These are phyloP conservation scores for Wilhelminamyces savonicus DNA, from an alignment of 805 yeast genomes.

Conservation along the genomic window DNA sequence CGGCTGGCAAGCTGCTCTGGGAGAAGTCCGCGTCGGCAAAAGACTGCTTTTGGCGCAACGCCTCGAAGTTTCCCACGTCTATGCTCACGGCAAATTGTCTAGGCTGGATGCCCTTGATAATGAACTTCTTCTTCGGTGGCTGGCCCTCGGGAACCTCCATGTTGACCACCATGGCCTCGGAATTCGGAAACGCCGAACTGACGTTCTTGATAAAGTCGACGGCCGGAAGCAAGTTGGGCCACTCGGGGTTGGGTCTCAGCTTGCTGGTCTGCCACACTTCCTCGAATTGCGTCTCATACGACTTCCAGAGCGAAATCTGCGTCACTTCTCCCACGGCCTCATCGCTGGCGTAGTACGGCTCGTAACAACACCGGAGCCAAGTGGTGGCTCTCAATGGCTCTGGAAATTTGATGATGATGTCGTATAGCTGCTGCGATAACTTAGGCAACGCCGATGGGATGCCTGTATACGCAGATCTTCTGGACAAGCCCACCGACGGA, in stretches of 20 bases:
- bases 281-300: slow-evolving; percentile 84
- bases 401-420: slow-evolving; percentile 55
- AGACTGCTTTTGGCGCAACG: slow-evolving; percentile 20
- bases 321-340: slow-evolving; percentile 69
- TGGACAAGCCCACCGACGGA: slow-evolving; percentile 33
- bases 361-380: slow-evolving; percentile 92
- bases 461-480: slow-evolving; percentile 40
- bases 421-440: slow-evolving; percentile 47
- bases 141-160: slow-evolving; percentile 36
- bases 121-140: slow-evolving; percentile 65
- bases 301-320: slow-evolving; percentile 92
- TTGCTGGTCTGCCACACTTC: slow-evolving; percentile 49
- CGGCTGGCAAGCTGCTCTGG: slow-evolving; percentile 21
- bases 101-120: slow-evolving; percentile 92
- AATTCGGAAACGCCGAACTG: slow-evolving; percentile 77
- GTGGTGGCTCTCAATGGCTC: slow-evolving; percentile 91
- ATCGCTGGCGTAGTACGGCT: slow-evolving; percentile 44
- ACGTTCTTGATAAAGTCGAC: slow-evolving; percentile 96
- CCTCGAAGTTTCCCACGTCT: slow-evolving; percentile 39
- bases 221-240: slow-evolving; percentile 64
- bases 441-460: slow-evolving; percentile 64
- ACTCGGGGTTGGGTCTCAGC: slow-evolving; percentile 18
- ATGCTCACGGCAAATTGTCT: slow-evolving; percentile 51
- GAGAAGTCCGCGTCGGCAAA: slow-evolving; percentile 5
- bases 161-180: slow-evolving; percentile 88